Base-by-base conservation (phyloP, 495 filamentous ascomycete genomes). In the Cudoniella acicularis region DNA sequence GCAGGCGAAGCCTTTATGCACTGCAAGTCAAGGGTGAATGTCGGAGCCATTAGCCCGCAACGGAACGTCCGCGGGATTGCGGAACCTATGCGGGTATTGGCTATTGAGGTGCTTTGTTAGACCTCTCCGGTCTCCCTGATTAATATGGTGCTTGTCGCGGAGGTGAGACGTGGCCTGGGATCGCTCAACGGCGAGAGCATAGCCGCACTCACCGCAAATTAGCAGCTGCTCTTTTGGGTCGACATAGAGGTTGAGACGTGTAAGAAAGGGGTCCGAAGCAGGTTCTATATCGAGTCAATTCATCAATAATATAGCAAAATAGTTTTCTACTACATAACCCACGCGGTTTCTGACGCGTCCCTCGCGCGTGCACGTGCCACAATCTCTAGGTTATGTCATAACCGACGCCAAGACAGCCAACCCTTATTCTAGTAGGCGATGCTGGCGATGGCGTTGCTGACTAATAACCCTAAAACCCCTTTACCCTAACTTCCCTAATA, bases 331-430 rank as follows among this genome's bases (percentile, higher is more conserved):
- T 53, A 53, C 26, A 53, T 30, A 53, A 25, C 50, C 26, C 10
- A 53, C 50, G 50, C 50, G 50, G 26, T 53, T 53, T 53, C 50
- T 53, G 16, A 53, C 50, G 20, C 50, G 50, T 53, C 52, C 52
- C 52, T 55, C 52, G n/a, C 30, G 52, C 36, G 36, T 55, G 52
- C 52, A 55, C 40, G 23, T 55, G 52, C 52, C 52, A 55, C 52
- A 55, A 55, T 45, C 36, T 55, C 41, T 55, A 40, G 52, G 52
- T 55, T 55, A 55, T 55, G 41, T 55, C 40, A 55, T 55, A 55
- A 46, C 52, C 30, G 36, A 47, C 52, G 30, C 6, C 10, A 51
- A 23, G 17, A 51, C 49, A 27, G 24, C 49, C 49, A 27, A 51
- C 21, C 49, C 49, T 6, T 36, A 36, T 36, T 36, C 30, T 13